Evolutionary conservation across 352 stramenopile genomes (phyloP), one percentile per base, ranked within the genome.

Genomic region (Pythium insidiosum): DNA sequence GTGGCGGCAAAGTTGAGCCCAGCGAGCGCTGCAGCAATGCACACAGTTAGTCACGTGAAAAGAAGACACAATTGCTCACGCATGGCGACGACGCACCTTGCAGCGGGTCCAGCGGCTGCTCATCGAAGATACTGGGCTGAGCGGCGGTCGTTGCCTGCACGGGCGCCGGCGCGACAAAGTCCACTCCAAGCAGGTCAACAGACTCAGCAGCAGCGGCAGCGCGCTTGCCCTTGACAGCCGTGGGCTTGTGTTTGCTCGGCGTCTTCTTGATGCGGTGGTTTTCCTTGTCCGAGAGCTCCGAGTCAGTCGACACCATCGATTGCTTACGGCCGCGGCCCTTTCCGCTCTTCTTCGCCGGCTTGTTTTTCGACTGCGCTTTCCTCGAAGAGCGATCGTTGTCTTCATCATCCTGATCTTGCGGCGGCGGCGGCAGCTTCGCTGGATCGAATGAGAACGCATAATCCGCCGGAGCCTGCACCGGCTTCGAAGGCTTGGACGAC

Each of bases 361-460:
- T 58, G 23, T 6, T 25, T 38, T 61, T 52, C 26, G n/a, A n/a
- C n/a, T n/a, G n/a, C n/a, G n/a, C n/a, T n/a, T n/a, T n/a, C n/a
- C n/a, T n/a, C n/a, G n/a, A n/a, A n/a, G n/a, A n/a, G n/a, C n/a
- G n/a, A n/a, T n/a, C n/a, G n/a, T n/a, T n/a, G n/a, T 37, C 56
- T 20, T 53, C 31, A 22, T 73, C 43, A 4, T 63, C 48, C 5
- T 30, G 43, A 43, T n/a, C n/a, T n/a, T n/a, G n/a, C n/a, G 63
- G 61, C 6, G 66, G 37, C 30, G 61, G 55, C 10, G 63, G 63
- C 1, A 78, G 53, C 36, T 82, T 82, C 9, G 66, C 53, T 19
- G 66, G 63, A 25, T 76, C 69, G 30, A 78, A 78, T 2, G 66
- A 68, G 54, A 59, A 76, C 39, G 57, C 47, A 53, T 76, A 82